phyloP scores from a whole-genome alignment of 1,284 basidiomycete genomes.

The Fomitopsis pinicola region DNA sequence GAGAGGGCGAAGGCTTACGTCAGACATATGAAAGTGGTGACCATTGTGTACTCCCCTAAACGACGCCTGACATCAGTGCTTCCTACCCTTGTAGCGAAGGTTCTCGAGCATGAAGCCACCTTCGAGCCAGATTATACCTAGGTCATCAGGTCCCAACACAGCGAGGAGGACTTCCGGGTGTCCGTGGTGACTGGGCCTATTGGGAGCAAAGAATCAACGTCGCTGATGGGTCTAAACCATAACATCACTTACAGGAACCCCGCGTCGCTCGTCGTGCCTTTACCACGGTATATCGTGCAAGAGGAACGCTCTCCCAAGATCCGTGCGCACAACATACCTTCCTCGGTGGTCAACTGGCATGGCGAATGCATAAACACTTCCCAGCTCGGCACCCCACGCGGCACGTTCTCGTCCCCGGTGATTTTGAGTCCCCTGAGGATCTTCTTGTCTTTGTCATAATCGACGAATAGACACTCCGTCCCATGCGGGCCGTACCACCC shows the following conservation, averaged over 20 bases:
- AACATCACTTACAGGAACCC: not conserved
- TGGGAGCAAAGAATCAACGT: not conserved
- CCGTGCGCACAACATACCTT: not conserved
- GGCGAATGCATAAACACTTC: not conserved
- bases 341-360: not conserved
- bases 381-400: conserved; percentile 9
- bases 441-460: conserved; percentile 6
- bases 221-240: not conserved
- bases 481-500: conserved; percentile 23
- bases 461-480: conserved; percentile 22
- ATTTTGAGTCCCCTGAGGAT: conserved; percentile 1
- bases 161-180: not conserved
- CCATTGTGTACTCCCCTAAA: no score
- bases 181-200: not conserved
- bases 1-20: no score
- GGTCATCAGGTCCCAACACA: not conserved
- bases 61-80: no score
- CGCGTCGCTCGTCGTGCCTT: not conserved
- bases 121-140: not conserved
- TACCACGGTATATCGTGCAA: conserved; percentile 1
- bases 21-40: no score
- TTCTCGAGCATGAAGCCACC: not conserved
- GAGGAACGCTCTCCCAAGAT: not conserved
- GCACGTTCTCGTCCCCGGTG: conserved; percentile 10
- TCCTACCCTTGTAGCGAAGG: not conserved